Percentiles rank a stretch among this genome's conserved stretches.
These are phyloP conservation scores for Diaporthe citri DNA, from an alignment of 2,329 filamentous ascomycete genomes.

Conservation along the genomic window DNA sequence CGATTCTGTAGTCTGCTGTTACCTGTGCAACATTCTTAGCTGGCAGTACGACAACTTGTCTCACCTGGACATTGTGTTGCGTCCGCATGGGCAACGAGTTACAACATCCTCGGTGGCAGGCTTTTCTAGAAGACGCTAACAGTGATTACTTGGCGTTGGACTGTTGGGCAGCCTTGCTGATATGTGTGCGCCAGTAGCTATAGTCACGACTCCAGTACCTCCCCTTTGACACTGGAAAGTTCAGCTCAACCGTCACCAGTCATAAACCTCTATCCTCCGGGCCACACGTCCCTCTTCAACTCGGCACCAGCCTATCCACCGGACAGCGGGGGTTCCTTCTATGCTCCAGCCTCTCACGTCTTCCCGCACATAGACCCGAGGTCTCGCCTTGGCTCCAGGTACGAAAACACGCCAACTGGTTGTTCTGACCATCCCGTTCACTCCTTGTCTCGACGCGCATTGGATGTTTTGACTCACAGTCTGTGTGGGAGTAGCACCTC, in stretches of 20 bases:
- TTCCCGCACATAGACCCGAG: constrained; percentile 66
- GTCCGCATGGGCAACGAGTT: constrained; percentile 43
- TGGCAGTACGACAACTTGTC: constrained; percentile 59
- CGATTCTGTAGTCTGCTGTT: constrained; percentile 55
- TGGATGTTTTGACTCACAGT: constrained; percentile 49
- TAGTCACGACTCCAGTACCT: constrained; percentile 65
- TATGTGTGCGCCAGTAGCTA: constrained; percentile 60
- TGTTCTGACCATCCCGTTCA: constrained; percentile 35
- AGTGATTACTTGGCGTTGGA: constrained; percentile 42
- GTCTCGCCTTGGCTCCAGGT: constrained; percentile 68
- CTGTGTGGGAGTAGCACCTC: constrained; percentile 59
- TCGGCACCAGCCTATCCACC: constrained; percentile 62
- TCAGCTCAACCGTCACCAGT: constrained; percentile 62
- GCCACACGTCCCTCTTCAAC: constrained; percentile 58
- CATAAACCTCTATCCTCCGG: constrained; percentile 63
- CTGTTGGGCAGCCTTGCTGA: constrained; percentile 44
- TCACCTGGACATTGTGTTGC: constrained; percentile 41
- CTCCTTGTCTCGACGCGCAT: constrained; percentile 30
- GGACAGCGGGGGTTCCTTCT: constrained; percentile 62
- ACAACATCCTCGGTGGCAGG: constrained; percentile 45
- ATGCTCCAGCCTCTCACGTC: constrained; percentile 56
- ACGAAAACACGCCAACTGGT: constrained; percentile 52
- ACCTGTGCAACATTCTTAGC: constrained; percentile 58
- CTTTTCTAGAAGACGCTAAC: constrained; percentile 40
- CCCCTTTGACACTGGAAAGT: constrained; percentile 66